Base-by-base conservation (phyloP, 2,329 filamentous ascomycete species). In the Colletotrichum chrysophilum region DNA sequence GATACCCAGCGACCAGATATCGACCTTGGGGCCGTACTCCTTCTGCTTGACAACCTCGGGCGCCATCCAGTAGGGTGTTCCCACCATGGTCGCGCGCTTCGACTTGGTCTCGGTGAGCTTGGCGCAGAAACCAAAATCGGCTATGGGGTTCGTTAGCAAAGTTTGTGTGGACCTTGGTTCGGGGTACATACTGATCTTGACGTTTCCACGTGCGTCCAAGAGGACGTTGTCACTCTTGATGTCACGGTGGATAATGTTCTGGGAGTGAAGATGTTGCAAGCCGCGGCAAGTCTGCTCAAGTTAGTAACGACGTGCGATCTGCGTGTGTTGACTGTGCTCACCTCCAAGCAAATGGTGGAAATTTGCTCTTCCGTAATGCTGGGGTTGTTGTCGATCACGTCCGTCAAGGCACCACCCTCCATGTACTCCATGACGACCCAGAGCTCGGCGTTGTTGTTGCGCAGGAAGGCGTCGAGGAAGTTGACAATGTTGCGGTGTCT, bases 391-490 rank as follows among this genome's bases (percentile, higher is more conserved):
- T 99, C 97, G 86, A 99, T 99, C 76, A 99, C 96, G 88, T 99
- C 97, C 2, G 97, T 99, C 84, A 99, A 88, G 77, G 97, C 95
- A 87, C 97, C 97, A 80, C 97, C 97, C 87, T 99, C 97, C 97
- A 99, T 99, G 82, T 96, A 99, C 87, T 99, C 97, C 97, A 99
- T 98, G 68, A 99, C 96, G 13, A 99, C 96, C 97, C 97, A 99
- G n/a, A 99, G 91, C 84, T 99, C 97, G 70, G 94, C 92, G 81
- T 95, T 96, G 85, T 97, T 96, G 84, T 98, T 98, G 81, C 97
- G 95, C 82, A 99, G 87, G 89, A 98, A 99, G 5, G 96, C 96
- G 80, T 99, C 97, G 38, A 99, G 88, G 87, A 98, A 99, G 87
- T 99, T 99, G 86, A 99, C 97, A 88, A 99, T 99, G 86, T 99